Evolutionary conservation across 1,284 basidiomycete genomes (phyloP).

Genomic region (Fomitiporia mediterranea): DNA sequence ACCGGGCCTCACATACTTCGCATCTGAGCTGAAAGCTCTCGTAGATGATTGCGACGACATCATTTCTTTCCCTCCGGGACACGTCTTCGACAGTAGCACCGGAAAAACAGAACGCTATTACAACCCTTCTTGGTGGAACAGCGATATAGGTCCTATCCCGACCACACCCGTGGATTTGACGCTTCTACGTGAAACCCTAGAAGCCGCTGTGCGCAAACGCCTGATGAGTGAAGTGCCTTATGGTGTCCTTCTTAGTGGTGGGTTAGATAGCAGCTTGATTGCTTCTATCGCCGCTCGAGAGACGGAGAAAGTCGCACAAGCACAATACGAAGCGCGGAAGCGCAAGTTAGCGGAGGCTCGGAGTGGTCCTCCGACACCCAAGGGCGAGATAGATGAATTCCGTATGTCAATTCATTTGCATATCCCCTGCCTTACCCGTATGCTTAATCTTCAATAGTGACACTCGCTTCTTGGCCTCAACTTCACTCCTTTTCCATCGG

Average conservation of each 20-base stretch:
- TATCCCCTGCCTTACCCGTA: not conserved
- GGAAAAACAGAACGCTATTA: constrained; percentile 79
- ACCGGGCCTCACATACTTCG: constrained; percentile 87
- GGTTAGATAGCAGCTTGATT: constrained; percentile 94
- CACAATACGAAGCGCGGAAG: constrained; percentile 70
- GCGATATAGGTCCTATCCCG: constrained; percentile 57
- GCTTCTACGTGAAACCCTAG: constrained; percentile 76
- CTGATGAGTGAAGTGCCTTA: constrained; percentile 99
- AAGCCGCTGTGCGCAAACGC: constrained; percentile 91
- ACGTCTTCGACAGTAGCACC: constrained; percentile 86
- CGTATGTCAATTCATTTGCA: constrained; percentile 34
- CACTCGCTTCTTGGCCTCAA: constrained; percentile 90
- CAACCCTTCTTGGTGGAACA: constrained; percentile 81
- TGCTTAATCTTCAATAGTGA: constrained; percentile 38
- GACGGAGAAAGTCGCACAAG: constrained; percentile 86
- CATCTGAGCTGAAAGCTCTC: constrained; percentile 95
- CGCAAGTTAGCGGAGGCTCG: constrained; percentile 47
- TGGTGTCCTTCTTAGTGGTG: constrained; percentile 93
- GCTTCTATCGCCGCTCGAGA: constrained; percentile 96
- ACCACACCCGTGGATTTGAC: constrained; percentile 66
- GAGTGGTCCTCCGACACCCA: constrained; percentile 57
- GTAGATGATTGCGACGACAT: constrained; percentile 93
- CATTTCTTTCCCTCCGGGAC: constrained; percentile 95
- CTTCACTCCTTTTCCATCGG: constrained; percentile 99
- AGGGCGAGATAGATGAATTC: constrained; percentile 43